Evolutionary conservation across 2,329 filamentous ascomycete genomes (phyloP).

Genomic region (Pleurostoma richardsiae): DNA sequence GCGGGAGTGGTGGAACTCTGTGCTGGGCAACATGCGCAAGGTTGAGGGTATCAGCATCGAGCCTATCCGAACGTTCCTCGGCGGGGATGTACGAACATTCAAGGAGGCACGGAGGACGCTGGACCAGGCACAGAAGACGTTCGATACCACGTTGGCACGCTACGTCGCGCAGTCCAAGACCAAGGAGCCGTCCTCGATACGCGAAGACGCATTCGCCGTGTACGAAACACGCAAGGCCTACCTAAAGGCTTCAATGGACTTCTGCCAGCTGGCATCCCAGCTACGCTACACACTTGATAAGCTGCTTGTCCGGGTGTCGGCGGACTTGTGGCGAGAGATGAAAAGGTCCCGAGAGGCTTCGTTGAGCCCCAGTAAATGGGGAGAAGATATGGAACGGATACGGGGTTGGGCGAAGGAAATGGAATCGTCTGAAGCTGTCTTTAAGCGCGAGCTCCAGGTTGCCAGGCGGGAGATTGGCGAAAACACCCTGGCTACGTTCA

Average conservation of each 20-base stretch:
- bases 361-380: conserved; percentile 60
- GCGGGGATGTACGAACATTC: conserved; percentile 75
- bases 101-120: conserved; percentile 76
- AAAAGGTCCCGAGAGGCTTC: conserved; percentile 64
- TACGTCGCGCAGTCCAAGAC: conserved; percentile 85
- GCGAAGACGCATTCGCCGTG: conserved; percentile 93
- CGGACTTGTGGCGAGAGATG: conserved; percentile 86
- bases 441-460: conserved; percentile 73
- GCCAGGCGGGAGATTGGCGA: conserved; percentile 82
- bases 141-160: conserved; percentile 74
- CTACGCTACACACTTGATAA: conserved; percentile 80
- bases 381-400: conserved; percentile 82
- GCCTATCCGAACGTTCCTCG: conserved; percentile 73
- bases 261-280: conserved; percentile 82
- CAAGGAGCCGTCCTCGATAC: conserved; percentile 84
- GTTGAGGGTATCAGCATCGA: conserved; percentile 75
- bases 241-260: conserved; percentile 88
- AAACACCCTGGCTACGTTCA: conserved; percentile 60
- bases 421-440: conserved; percentile 80
- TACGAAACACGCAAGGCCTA: conserved; percentile 91
- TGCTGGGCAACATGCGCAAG: conserved; percentile 68
- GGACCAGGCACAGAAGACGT: conserved; percentile 76
- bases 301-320: conserved; percentile 77
- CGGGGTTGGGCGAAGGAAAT: conserved; percentile 92
- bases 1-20: conserved; percentile 79